Base-by-base conservation (phyloP, 495 filamentous ascomycete species). In the Diplogelasinospora grovesii region DNA sequence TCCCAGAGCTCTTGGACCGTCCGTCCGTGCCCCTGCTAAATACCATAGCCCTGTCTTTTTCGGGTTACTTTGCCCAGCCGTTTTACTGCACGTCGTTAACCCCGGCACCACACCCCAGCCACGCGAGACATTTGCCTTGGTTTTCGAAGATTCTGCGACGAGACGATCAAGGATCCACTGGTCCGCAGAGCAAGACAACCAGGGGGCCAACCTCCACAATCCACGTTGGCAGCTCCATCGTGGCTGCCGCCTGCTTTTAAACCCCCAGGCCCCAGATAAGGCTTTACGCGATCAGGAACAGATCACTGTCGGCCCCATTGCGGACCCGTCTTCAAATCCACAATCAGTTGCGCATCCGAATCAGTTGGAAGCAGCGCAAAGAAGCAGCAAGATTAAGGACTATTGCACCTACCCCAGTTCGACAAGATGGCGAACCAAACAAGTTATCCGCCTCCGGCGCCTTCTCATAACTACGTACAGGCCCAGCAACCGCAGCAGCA, bases 401-500 rank as follows among this genome's bases (percentile, higher is more conserved):
- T 27, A 7, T 27, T 27, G n/a, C n/a, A 7, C 25, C n/a, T 27
- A 27, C n/a, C 25, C 7, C 25, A 27, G 25, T 32, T 32, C 29
- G 29, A 26, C 52, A 57, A 41, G 26, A 60, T 60, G 57, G 57
- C 52, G 44, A 49, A 45, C 26, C 34, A 48, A 45, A 53, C 28
- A 43, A 41, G 21, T 45, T 36, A 49, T 22, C 50, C 48, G 29
- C 51, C 46, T 29, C 43, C 53, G 29, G 36, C 50, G 5, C 39
- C 49, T 33, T 39, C 44, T 42, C 46, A 54, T 33, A 46, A 53
- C 15, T 33, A 30, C 27, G 31, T 46, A 11, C 52, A 45, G 39
- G 18, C 31, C 41, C 50, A 52, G 26, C 48, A 53, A 34, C 48
- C 43, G 36, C 49, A 36, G 29, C 49, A 50, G 29, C 33, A 46